Conservation (phyloP, 73 alveolate genomes). For the Paramecium primaurelia region DNA sequence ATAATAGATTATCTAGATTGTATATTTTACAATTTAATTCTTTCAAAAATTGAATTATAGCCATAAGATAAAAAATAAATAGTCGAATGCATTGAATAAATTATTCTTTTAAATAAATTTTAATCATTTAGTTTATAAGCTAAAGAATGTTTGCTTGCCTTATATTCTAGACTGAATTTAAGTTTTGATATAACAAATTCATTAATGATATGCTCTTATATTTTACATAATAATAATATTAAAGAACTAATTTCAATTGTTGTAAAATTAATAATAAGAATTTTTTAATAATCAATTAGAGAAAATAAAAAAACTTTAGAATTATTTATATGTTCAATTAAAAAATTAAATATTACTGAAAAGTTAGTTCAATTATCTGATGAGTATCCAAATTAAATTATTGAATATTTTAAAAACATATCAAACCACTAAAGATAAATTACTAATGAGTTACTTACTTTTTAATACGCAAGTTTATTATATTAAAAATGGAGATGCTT, state of each 20-base stretch:
- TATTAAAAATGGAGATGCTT: not conserved
- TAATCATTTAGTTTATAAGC: not conserved
- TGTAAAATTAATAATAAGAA: not conserved
- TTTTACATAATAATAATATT: not conserved
- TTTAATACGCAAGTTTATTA: not conserved
- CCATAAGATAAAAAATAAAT: not conserved
- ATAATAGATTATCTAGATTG: not conserved
- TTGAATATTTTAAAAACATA: not conserved
- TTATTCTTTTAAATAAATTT: not conserved
- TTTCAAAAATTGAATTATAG: not conserved
- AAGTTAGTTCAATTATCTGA: not conserved
- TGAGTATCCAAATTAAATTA: not conserved
- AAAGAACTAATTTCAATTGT: not conserved
- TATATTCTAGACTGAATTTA: not conserved
- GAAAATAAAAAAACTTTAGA: not conserved
- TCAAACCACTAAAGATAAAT: not conserved
- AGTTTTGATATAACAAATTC: not conserved
- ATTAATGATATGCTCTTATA: not conserved
- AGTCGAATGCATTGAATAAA: not conserved
- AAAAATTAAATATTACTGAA: not conserved
- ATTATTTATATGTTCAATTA: not conserved
- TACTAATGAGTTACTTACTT: not conserved
- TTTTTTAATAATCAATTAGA: not conserved
- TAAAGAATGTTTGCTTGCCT: not conserved
- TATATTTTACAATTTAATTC: not conserved